These are phyloP conservation scores for Lonicera japonica DNA, from an alignment of 129 eudicot genomes.

Conservation along the genomic window DNA sequence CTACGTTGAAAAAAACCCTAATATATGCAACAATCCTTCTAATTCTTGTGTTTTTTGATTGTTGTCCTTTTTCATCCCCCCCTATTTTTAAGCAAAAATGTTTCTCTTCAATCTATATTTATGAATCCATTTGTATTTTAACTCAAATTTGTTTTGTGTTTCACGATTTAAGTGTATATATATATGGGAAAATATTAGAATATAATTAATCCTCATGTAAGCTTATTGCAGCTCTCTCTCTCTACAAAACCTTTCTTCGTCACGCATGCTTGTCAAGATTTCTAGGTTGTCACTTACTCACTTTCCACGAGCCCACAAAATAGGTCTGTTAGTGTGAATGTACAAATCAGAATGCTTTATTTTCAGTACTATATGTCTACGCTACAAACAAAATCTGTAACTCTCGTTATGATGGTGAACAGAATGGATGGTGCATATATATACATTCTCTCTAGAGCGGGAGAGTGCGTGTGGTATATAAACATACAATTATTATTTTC, in stretches of 20 bases:
- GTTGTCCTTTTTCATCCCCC: not conserved
- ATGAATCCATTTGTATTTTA: not conserved
- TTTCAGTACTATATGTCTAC: not conserved
- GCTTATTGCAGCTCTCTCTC: too few species aligned
- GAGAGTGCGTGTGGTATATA: not conserved
- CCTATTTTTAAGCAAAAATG: not conserved
- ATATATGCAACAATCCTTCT: not conserved
- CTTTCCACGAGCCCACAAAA: not conserved
- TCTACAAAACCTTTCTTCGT: too few species aligned
- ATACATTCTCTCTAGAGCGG: not conserved
- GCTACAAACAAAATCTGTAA: not conserved
- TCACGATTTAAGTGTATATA: not conserved
- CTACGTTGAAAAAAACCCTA: conserved; percentile 16
- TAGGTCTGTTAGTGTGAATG: not conserved
- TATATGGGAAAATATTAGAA: not conserved
- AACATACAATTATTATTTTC: too few species aligned
- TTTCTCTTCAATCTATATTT: not conserved
- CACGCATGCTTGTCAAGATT: not conserved
- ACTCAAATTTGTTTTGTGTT: not conserved
- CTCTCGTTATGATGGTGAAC: conserved; percentile 1
- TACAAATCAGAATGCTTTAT: not conserved
- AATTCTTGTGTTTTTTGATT: not conserved
- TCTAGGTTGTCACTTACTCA: not conserved
- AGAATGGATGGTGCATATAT: conserved; percentile 2
- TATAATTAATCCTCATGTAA: not conserved